Evolutionary conservation across 116 monocot genomes (phyloP).

Genomic region (Posidonia oceanica): DNA sequence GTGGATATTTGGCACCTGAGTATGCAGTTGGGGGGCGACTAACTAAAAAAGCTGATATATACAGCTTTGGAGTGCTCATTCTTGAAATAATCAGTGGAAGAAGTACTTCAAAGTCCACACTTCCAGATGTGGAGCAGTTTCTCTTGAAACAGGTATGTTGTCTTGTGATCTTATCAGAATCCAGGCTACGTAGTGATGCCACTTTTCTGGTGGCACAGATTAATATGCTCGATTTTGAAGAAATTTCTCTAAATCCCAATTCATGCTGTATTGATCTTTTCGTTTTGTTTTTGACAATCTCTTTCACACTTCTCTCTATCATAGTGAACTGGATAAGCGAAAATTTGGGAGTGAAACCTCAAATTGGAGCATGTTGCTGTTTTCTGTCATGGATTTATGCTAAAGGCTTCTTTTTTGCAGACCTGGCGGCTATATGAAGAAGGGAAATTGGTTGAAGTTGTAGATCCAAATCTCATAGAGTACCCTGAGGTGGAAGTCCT

Average conservation of each 20-base stretch:
- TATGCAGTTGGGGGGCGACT: slow-evolving; percentile 44
- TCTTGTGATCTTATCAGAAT: not conserved
- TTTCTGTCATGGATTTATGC: not conserved
- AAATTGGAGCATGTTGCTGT: not conserved
- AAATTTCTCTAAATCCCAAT: not conserved
- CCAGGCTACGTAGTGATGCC: not conserved
- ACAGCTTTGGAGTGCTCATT: slow-evolving; percentile 56
- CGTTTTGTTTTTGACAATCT: no score
- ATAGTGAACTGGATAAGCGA: not conserved
- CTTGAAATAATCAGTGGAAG: slow-evolving; percentile 46
- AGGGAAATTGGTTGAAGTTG: slow-evolving; percentile 29
- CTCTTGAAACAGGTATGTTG: slow-evolving; percentile 41
- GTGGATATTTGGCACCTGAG: slow-evolving; percentile 54
- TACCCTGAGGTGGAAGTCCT: slow-evolving; percentile 50
- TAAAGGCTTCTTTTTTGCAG: slow-evolving; percentile 20
- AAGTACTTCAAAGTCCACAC: slow-evolving; percentile 22
- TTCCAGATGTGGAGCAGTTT: slow-evolving; percentile 16
- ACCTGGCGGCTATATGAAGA: slow-evolving; percentile 56
- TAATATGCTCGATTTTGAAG: not conserved
- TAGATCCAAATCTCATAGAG: slow-evolving; percentile 41
- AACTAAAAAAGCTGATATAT: slow-evolving; percentile 51
- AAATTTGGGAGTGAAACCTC: not conserved
- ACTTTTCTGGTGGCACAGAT: not conserved
- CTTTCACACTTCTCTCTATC: no score
- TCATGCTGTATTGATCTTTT: no score